Base-by-base conservation (phyloP, 2,329 filamentous ascomycete species). In the Xylariaceae sp. region DNA sequence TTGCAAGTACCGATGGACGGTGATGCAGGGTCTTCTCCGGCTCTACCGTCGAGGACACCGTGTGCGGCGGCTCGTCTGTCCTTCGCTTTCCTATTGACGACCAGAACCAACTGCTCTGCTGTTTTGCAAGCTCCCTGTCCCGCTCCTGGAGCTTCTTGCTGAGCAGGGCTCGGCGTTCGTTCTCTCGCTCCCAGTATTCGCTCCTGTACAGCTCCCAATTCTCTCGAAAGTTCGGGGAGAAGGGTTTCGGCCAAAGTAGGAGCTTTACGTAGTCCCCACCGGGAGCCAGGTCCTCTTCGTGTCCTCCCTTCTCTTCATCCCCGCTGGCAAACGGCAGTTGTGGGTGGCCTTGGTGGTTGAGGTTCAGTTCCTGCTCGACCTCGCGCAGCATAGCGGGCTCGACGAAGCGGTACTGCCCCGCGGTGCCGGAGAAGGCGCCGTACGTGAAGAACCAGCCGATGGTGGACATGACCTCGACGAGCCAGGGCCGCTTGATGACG, bases 151-250 rank as follows among this genome's bases (percentile, higher is more conserved):
- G 65, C 52, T 83, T 83, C 27, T 70, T 54, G 26, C 86, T 73
- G 16, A 95, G 65, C 37, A 83, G 64, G 3, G 81, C 75, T 10
- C 92, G 78, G 2, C 90, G 80, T 57, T 94, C 87, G 53, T 98
- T 98, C 58, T 98, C 92, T 40, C 80, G 80, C 49, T 95, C 90
- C 92, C 92, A 98, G 61, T 95, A 98, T 40, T 95, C 89, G 21
- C 82, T 80, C 33, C 92, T 75, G 60, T 93, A 98, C 12, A 90
- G 70, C 53, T 98, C 92, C 92, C 92, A 98, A 45, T 94, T 94
- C 57, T 96, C 89, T 14, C 92, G 75, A 53, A 98, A 98, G 29
- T 86, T 87, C 0, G 92, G 82, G 5, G 86, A 93, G 53, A 98
- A 98, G 0, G 89, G 88, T 56, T 98, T 98, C 1, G 92, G 87